Conservation (phyloP, 202 grass and related monocot species). For the Zoysia matrella region DNA sequence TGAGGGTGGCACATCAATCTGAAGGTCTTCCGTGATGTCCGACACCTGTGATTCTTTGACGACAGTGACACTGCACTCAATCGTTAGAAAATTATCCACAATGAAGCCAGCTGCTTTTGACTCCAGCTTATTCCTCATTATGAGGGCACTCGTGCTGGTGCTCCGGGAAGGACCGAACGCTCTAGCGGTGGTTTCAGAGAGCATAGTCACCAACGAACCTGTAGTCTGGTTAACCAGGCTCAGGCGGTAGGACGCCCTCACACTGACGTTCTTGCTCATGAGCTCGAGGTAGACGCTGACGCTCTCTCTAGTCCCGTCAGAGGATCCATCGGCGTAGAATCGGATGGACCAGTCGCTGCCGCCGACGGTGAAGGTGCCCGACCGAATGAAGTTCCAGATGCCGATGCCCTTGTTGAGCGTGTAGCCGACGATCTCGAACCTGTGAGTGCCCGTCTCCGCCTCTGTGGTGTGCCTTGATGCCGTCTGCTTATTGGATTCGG, state of each 20-base stretch:
- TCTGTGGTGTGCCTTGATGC: no score
- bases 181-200: background rate
- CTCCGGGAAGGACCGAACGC: background rate
- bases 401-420: no score
- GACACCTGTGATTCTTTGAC: background rate
- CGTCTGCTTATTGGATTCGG: no score
- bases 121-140: background rate
- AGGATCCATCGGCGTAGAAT: conserved; percentile 13
- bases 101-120: conserved; percentile 1
- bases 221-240: conserved; percentile 35
- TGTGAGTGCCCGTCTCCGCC: no score
- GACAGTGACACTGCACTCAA: conserved; percentile 3
- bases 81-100: conserved; percentile 19
- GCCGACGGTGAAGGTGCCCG: background rate
- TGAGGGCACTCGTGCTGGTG: background rate
- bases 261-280: conserved; percentile 22
- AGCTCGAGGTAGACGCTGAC: conserved; percentile 3
- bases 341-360: conserved; percentile 38
- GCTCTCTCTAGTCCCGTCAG: background rate
- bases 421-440: no score
- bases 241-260: conserved; percentile 18
- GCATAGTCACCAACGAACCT: background rate
- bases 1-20: conserved; percentile 7
- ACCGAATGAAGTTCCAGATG: no score
- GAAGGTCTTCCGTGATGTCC: background rate